Conservation (phyloP, 441 rosid genomes). For the Gossypium schwendimanii region DNA sequence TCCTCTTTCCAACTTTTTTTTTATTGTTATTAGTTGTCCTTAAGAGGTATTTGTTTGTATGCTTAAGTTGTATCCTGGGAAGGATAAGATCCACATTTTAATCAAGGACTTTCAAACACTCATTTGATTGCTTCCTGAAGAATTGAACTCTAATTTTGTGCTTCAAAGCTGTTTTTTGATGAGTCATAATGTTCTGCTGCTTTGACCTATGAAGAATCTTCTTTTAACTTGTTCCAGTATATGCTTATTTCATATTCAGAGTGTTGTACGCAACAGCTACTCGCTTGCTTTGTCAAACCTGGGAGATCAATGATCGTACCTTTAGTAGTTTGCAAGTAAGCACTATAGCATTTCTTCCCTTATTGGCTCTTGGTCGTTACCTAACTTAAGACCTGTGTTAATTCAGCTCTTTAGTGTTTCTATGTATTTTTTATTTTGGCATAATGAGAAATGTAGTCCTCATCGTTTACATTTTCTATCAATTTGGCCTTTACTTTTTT, state of each 20-base stretch:
- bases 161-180: conserved; percentile 7
- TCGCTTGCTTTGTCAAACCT: conserved; percentile 91
- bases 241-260: conserved; percentile 42
- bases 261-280: conserved; percentile 68
- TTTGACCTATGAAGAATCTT: neutral
- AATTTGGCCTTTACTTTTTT: too few species aligned
- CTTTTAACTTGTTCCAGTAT: conserved; percentile 15
- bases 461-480: too few species aligned
- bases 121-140: conserved; percentile 7
- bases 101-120: neutral
- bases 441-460: too few species aligned
- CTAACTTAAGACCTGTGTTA: conserved; percentile 1
- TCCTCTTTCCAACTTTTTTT: neutral
- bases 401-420: conserved; percentile 1
- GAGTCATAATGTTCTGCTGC: neutral
- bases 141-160: neutral
- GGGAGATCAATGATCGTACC: conserved; percentile 83
- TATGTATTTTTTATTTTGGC: neutral
- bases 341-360: conserved; percentile 7
- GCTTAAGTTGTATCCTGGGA: conserved; percentile 1
- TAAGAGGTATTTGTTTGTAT: neutral
- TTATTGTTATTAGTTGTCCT: neutral
- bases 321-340: conserved; percentile 77
- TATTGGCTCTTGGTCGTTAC: neutral
- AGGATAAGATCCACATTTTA: neutral